Evolutionary conservation across 2,329 filamentous ascomycete genomes (phyloP).

Genomic region (Cladosporium sp.): DNA sequence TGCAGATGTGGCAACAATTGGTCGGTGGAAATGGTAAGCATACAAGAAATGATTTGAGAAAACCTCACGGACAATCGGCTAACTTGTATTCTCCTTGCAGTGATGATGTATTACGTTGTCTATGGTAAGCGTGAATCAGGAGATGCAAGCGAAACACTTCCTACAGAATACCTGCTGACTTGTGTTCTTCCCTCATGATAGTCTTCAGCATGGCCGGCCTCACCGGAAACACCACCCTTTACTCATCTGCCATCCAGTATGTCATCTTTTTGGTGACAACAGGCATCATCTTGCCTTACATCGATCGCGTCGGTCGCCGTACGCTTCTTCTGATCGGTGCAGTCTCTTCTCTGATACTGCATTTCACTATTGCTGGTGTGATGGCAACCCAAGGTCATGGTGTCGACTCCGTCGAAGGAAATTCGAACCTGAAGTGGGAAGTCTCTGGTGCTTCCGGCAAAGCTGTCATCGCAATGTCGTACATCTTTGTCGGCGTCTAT

Average conservation of each 20-base stretch:
- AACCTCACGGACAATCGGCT: background rate
- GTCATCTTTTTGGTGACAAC: conserved; percentile 81
- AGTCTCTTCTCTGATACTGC: conserved; percentile 61
- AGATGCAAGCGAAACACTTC: background rate
- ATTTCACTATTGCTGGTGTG: conserved; percentile 63
- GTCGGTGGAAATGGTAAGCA: conserved; percentile 35
- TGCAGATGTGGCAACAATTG: conserved; percentile 59
- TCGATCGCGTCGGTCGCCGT: conserved; percentile 75
- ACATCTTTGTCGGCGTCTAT: conserved; percentile 72
- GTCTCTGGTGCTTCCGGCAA: conserved; percentile 42
- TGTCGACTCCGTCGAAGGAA: conserved; percentile 39
- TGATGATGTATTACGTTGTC: conserved; percentile 33
- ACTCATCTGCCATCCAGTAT: conserved; percentile 71
- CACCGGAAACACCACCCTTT: conserved; percentile 53
- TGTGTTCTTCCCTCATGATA: background rate
- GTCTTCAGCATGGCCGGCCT: conserved; percentile 72
- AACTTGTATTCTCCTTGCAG: background rate
- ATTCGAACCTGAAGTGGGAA: conserved; percentile 43
- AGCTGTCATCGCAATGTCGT: conserved; percentile 67
- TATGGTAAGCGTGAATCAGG: conserved; percentile 42
- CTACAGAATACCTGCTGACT: background rate
- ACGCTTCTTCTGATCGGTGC: conserved; percentile 65
- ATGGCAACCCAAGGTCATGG: conserved; percentile 56
- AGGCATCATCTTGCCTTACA: conserved; percentile 69
- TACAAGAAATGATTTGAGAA: background rate